Percentiles rank a stretch among this genome's conserved stretches.
These are phyloP conservation scores for Phytomonas sp. DNA, from an alignment of 208 protist genomes.

Conservation along the genomic window DNA sequence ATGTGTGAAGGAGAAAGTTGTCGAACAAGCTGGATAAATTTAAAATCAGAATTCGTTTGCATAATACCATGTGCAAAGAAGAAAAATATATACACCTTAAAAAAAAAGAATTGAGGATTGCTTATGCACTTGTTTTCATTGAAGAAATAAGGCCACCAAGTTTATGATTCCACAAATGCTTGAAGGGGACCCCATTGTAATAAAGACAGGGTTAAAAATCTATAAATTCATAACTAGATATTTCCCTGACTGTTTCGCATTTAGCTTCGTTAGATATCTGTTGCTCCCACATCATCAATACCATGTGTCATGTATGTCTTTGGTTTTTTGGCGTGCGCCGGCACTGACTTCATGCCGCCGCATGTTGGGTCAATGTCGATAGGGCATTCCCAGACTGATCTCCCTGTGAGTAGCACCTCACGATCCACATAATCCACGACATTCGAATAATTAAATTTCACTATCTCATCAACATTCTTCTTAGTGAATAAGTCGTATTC, in stretches of 20 bases:
- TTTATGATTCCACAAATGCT: background rate
- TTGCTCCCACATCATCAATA: conserved; percentile 51
- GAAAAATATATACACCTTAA: background rate
- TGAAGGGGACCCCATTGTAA: background rate
- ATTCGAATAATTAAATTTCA: conserved; percentile 88
- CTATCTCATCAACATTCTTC: conserved; percentile 65
- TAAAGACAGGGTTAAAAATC: conserved; percentile 5
- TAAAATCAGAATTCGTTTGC: background rate
- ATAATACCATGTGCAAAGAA: background rate
- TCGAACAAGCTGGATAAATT: background rate
- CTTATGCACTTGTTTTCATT: background rate
- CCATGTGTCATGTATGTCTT: conserved; percentile 57
- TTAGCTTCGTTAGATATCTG: conserved; percentile 49
- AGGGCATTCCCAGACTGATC: conserved; percentile 85
- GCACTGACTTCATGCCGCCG: conserved; percentile 67
- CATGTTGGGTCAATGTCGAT: conserved; percentile 85
- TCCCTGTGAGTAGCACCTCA: conserved; percentile 82
- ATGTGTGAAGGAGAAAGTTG: background rate
- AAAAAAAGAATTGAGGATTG: background rate
- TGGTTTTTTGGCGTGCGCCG: conserved; percentile 72
- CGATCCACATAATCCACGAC: conserved; percentile 89
- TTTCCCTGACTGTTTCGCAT: background rate
- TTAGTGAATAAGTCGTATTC: conserved; percentile 69
- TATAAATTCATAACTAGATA: background rate
- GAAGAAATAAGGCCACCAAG: background rate